Evolutionary conservation across 768 basidiomycete species (phyloP), one percentile per base, ranked within the genome.

Genomic region (Suillus variegatus): DNA sequence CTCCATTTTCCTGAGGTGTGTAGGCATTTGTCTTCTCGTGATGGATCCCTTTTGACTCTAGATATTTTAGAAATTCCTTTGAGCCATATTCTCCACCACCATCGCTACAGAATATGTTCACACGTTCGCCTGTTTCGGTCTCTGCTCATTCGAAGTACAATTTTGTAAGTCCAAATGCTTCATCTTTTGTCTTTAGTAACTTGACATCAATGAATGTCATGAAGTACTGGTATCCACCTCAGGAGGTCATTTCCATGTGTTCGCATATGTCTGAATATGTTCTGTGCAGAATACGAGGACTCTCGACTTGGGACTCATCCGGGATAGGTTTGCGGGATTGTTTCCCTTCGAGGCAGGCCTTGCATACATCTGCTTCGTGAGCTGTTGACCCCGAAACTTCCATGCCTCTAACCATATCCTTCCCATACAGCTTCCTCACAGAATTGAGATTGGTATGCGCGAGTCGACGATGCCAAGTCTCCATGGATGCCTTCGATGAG

Each of bases 11-110:
- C 38, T 40, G 38, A 12, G 38, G 38, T 10, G 38, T 40, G 38
- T 40, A 40, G 10, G 38, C 2, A 3, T 40, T 40, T 40, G 12
- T 40, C 12, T 40, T 40, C 12, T 40, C 38, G 3, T 40, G 38
- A 40, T 40, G 38, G 3, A 40, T 40, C 2, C 38, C 38, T 40
- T 40, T 40, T 40, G 38, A 40, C 38, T 40, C 38, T 40, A 40
- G 38, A 12, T 12, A 40, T 12, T 40, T 40, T 54, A 72, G 69
- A 22, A 76, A 62, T 3, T 54, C 61, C 1, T 49, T 56, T 22
- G 76, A 76, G 0, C 75, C 64, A 22, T 76, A 69, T 64, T 79
- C 77, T 46, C 66, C 73, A 4, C 75, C 75, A 40, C 68, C 67
- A 61, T 79, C 70, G 6, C 51, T 63, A 8, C 65, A 62, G 3